phyloP scores from a whole-genome alignment of 331 rosid genomes.

The Rhamnella rubrinervis region DNA sequence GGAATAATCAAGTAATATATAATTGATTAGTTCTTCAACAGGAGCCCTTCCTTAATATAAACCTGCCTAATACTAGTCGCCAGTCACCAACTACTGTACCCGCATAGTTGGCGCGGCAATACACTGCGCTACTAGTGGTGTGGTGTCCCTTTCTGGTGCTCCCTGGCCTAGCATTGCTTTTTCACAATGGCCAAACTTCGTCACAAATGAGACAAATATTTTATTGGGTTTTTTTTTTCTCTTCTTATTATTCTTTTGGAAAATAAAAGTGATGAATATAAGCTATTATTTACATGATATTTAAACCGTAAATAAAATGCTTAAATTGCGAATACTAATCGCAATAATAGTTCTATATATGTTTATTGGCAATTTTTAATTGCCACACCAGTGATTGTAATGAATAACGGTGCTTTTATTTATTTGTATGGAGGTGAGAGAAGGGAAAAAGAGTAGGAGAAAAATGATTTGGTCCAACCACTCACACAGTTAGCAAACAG shows the following conservation, averaged over 20 bases:
- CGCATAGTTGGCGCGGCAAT: background rate
- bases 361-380: too few relatives aligned
- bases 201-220: conserved; percentile 21
- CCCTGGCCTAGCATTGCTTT: background rate
- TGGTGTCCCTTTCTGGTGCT: conserved; percentile 1
- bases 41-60: background rate
- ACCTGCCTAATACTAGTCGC: background rate
- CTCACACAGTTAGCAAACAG: background rate
- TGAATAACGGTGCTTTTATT: too few relatives aligned
- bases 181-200: background rate
- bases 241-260: background rate
- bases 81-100: background rate
- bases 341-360: too few relatives aligned
- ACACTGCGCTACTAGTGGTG: background rate
- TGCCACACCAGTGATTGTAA: too few relatives aligned
- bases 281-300: background rate
- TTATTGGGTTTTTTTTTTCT: background rate
- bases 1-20: background rate
- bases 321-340: too few relatives aligned
- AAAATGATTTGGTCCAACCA: too few relatives aligned
- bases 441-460: background rate
- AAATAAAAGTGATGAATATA: background rate
- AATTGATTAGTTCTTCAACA: background rate
- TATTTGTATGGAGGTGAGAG: too few relatives aligned
- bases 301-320: too few relatives aligned